phyloP scores from a whole-genome alignment of 345 rosid species.

The Anacardium occidentale region DNA sequence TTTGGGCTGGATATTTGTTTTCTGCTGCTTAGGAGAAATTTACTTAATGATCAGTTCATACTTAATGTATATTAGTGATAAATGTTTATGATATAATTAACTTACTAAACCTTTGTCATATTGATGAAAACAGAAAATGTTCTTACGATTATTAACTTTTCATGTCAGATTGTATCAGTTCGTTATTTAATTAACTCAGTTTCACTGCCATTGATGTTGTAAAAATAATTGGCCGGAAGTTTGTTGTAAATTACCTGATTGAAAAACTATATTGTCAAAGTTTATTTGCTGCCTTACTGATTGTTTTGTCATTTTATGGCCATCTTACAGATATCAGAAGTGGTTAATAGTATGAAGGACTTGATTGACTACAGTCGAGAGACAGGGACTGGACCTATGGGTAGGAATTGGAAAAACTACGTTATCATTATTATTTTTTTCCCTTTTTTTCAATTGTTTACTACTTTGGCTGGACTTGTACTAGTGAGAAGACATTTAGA shows the following conservation, averaged over 20 bases:
- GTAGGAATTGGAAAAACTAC: constrained; percentile 43
- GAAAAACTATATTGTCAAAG: not conserved
- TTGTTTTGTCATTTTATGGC: not conserved
- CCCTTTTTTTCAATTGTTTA: too few relatives aligned
- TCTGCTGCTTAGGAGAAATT: not conserved
- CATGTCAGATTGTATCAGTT: not conserved
- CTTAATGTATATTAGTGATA: not conserved
- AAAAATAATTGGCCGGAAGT: not conserved
- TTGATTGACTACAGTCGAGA: constrained; percentile 97
- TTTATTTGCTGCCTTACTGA: not conserved
- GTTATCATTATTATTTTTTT: not conserved
- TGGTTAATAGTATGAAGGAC: constrained; percentile 98
- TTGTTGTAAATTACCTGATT: not conserved
- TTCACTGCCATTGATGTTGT: not conserved
- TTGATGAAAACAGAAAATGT: not conserved
- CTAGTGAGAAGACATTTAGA: not conserved
- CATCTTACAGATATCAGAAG: constrained; percentile 79
- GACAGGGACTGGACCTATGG: constrained; percentile 91
- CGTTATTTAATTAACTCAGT: not conserved
- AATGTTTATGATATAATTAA: not conserved
- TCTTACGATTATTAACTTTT: not conserved
- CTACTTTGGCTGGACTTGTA: not conserved
- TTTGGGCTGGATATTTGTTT: not conserved
- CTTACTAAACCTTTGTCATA: not conserved
- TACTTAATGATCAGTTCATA: too few relatives aligned